Evolutionary conservation across 345 rosid genomes (phyloP), one percentile per base, ranked within the genome.

Genomic region (Mallotus nudiflorus): DNA sequence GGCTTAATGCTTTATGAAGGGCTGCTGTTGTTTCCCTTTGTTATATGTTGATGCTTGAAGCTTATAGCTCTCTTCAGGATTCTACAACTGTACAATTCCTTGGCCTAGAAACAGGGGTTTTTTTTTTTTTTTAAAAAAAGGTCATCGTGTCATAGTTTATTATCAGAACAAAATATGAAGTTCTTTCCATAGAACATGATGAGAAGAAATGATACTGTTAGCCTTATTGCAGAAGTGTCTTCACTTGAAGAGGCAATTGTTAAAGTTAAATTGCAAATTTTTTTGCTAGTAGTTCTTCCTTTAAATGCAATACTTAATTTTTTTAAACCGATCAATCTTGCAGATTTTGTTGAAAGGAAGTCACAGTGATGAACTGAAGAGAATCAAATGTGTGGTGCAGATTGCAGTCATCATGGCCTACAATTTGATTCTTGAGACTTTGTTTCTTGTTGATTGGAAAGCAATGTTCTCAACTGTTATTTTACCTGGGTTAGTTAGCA

Each of bases 291-390:
- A 19, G 24, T 39, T 25, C 20, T 31, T 65, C 27, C 31, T 20
- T 49, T 67, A 0, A 39, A 8, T 73, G 37, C 11, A 42, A 29
- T 12, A 25, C 14, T 58, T 72, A 51, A 44, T 69, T 51, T 55
- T 22, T 11, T 52, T 46, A 29, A 42, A 4, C 33, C 72, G 65
- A 31, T 56, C 67, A 9, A 59, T 71, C 24, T 62, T 83, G 72
- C 90, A 95, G 99, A 84, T 95, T 76, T 84, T 95, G 82, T 82
- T 95, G 76, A 92, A 85, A 84, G 99, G 99, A 80, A 80, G 90
- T 80, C 82, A 85, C 61, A 85, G 90, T n/a, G 85, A 86, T 18
- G 94, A 81, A 80, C 79, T 95, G 81, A 95, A 95, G 79, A 90
- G 81, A 84, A 73, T 95, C 68, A 95, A 95, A 82, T 86, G 77